Evolutionary conservation across 2,329 filamentous ascomycete species (phyloP).

Genomic region (Aspergillus hiratsukae): DNA sequence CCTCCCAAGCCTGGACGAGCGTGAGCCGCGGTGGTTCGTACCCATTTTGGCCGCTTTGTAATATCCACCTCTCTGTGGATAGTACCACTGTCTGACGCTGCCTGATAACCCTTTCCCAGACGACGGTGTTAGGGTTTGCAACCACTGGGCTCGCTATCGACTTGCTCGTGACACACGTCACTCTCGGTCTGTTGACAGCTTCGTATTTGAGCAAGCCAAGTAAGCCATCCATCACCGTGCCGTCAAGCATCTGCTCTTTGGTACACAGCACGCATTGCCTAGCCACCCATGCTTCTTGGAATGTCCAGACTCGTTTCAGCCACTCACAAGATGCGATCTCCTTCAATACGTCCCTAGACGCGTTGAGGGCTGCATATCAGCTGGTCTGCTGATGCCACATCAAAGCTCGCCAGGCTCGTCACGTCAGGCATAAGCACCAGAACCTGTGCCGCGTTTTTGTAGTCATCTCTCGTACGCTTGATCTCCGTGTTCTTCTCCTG

Average conservation of each 20-base stretch:
- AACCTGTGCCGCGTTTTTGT: not conserved
- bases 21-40: not conserved
- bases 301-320: not conserved
- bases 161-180: not conserved
- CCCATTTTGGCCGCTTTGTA: not conserved
- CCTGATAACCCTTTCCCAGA: not conserved
- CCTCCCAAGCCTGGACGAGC: not conserved
- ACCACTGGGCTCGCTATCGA: not conserved
- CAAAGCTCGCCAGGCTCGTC: not conserved
- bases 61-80: not conserved
- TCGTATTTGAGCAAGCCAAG: not conserved
- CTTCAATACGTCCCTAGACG: not conserved
- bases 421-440: not conserved
- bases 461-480: not conserved
- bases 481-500: not conserved
- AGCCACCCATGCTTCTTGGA: not conserved
- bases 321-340: not conserved
- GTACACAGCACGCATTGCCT: not conserved
- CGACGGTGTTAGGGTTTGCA: not conserved
- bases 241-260: not conserved
- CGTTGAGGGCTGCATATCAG: not conserved
- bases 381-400: not conserved
- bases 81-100: not conserved
- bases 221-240: not conserved
- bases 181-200: not conserved